Evolutionary conservation across 176 grass and related monocot genomes (phyloP), one percentile per base, ranked within the genome.

Genomic region (Dendrocalamus sinicus): DNA sequence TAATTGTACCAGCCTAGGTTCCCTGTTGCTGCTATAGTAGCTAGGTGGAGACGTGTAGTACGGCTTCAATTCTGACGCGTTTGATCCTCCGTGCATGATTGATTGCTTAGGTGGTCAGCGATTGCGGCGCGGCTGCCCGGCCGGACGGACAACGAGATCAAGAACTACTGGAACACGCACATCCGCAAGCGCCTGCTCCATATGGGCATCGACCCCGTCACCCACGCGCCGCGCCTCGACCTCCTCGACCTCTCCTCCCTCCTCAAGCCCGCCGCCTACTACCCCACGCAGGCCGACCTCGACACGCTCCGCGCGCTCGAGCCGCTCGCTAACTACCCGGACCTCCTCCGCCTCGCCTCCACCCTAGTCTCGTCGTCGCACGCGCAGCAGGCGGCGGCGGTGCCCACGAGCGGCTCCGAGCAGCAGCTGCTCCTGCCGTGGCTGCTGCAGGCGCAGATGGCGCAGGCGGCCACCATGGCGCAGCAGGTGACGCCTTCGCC

Each of bases 101-200:
- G 75, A 13, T 59, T 68, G 76, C 14, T 30, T 60, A 99, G 97
- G 85, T 99, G 97, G 97, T 99, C 97, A 46, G 92, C 92, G 58
- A 99, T 99, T 72, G 97, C 97, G 30, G 97, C 97, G 70, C 79
- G 94, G 63, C 90, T 99, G 69, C 97, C 97, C 0, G 94, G 97
- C 35, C 88, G 97, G 80, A 99, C 97, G 67, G 97, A 99, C 77
- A 99, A 99, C 73, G 94, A 99, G 90, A 96, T 99, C 89, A 99
- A 99, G 84, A 99, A 99, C 86, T 99, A 96, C 74, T 99, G 97
- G 97, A 99, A 99, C 88, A 99, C 97, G 63, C 94, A 94, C 92
- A 96, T 99, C 85, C 91, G 97, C 76, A 99, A 96, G 90, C 88
- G 90, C 72, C 86, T 99, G 2, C 90, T 99, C 2, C 75, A 90